phyloP scores from a whole-genome alignment of 2,329 filamentous ascomycete genomes.

The Sporothrix brunneoviolacea region DNA sequence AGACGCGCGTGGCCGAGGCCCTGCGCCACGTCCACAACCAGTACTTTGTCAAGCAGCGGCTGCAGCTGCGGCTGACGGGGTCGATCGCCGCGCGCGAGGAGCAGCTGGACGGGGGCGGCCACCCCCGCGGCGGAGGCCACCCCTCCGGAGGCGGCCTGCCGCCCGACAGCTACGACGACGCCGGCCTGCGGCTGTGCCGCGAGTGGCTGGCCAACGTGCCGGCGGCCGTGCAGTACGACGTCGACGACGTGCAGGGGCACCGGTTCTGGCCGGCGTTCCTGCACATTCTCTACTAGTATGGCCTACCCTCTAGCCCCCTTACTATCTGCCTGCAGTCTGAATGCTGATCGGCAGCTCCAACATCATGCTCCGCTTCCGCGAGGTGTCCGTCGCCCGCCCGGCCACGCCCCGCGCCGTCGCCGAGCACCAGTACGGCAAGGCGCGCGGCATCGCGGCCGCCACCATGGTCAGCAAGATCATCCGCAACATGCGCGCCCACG shows the following conservation, averaged over 20 bases:
- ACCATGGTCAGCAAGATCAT: constrained; percentile 17
- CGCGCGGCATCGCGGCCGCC: constrained; percentile 16
- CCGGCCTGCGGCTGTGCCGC: constrained; percentile 4
- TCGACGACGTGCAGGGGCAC: constrained; percentile 12
- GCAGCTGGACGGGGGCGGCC: not conserved
- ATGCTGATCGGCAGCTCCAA: constrained; percentile 7
- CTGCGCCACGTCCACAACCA: constrained; percentile 7
- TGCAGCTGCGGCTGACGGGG: constrained; percentile 7
- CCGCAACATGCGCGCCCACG: constrained; percentile 13
- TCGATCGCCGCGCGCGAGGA: constrained; percentile 2
- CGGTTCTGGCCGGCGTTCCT: constrained; percentile 13
- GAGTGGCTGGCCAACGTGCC: constrained; percentile 5
- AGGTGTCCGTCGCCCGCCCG: constrained; percentile 13
- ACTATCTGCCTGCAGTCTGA: too few species aligned
- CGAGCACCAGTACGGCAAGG: constrained; percentile 8
- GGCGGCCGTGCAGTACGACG: constrained; percentile 7
- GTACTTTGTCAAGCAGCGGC: constrained; percentile 12
- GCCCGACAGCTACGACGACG: constrained; percentile 8
- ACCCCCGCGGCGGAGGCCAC: not conserved
- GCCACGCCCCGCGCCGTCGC: constrained; percentile 1
- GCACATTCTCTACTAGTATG: constrained; percentile 11
- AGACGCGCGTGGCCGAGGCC: constrained; percentile 2
- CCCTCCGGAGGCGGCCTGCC: not conserved
- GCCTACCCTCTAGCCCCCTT: not conserved
- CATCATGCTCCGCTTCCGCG: constrained; percentile 17